Percentiles rank a stretch among this genome's conserved stretches.
Evolutionary conservation across 2,329 filamentous ascomycete species (phyloP).

Genomic region (Fusarium tricinctum): DNA sequence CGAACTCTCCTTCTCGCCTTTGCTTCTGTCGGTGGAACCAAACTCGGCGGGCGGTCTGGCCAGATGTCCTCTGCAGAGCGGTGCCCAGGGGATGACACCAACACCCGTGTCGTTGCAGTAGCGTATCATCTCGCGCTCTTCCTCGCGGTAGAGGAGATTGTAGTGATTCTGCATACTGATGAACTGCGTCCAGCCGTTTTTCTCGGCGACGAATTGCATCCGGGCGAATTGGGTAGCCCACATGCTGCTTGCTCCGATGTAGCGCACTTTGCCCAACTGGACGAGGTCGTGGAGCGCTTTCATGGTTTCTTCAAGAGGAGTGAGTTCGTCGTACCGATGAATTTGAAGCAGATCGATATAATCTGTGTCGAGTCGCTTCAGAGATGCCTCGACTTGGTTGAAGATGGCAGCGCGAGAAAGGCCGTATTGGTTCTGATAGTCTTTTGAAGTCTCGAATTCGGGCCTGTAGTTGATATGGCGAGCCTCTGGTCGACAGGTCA

Average conservation of each 20-base stretch:
- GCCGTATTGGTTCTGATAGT: constrained; percentile 44
- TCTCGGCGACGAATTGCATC: constrained; percentile 67
- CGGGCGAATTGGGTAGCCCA: constrained; percentile 61
- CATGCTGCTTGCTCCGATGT: constrained; percentile 65
- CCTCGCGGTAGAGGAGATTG: constrained; percentile 70
- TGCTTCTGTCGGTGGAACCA: constrained; percentile 32
- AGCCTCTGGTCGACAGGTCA: background rate
- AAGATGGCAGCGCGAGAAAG: constrained; percentile 40
- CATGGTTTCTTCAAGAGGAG: constrained; percentile 69
- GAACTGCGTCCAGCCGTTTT: constrained; percentile 69
- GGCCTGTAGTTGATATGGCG: constrained; percentile 24
- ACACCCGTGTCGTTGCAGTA: constrained; percentile 57
- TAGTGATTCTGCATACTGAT: constrained; percentile 71
- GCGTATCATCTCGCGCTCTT: constrained; percentile 63
- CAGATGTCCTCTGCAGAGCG: constrained; percentile 37
- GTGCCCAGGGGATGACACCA: constrained; percentile 40
- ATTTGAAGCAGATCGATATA: constrained; percentile 70
- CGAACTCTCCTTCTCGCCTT: constrained; percentile 22
- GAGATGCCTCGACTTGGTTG: constrained; percentile 38
- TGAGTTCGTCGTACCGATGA: constrained; percentile 63
- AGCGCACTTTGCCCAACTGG: constrained; percentile 68
- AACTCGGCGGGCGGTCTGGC: constrained; percentile 23
- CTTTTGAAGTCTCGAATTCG: constrained; percentile 34
- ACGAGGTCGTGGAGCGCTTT: constrained; percentile 69
- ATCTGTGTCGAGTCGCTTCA: constrained; percentile 39